Percentiles rank a stretch among this genome's conserved stretches.
These are phyloP conservation scores for Cladochytrium replicatum DNA, from an alignment of 192 early-diverging fungal species.

Conservation along the genomic window DNA sequence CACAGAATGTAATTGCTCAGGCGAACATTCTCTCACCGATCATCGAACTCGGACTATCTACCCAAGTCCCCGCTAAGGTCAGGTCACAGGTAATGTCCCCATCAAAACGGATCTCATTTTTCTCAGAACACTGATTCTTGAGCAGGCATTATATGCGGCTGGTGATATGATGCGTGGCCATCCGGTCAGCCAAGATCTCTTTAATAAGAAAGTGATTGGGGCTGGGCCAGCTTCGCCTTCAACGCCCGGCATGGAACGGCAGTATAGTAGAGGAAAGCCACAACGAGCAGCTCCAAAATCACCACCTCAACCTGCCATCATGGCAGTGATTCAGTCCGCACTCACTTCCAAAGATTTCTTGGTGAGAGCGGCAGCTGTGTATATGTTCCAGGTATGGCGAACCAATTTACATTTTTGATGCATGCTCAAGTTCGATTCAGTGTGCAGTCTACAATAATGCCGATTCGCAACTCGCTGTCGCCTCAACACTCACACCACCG, in stretches of 20 bases:
- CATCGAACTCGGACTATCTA: constrained; percentile 66
- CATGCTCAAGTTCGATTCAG: constrained; percentile 3
- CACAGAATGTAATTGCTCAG: constrained; percentile 70
- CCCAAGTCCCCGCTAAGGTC: constrained; percentile 66
- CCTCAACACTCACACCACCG: constrained; percentile 73
- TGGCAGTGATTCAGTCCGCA: constrained; percentile 69
- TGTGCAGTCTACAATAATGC: constrained; percentile 72
- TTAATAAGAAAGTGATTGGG: constrained; percentile 62
- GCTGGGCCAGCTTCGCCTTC: constrained; percentile 25
- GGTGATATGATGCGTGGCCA: constrained; percentile 74
- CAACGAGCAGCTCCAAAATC: constrained; percentile 6
- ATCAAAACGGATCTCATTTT: too few relatives aligned
- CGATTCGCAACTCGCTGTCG: constrained; percentile 79
- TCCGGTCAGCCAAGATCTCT: constrained; percentile 63
- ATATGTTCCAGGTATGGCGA: constrained; percentile 53
- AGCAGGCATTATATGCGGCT: constrained; percentile 67
- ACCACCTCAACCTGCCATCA: constrained; percentile 65
- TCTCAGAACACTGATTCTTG: neutral
- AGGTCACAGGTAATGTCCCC: constrained; percentile 49
- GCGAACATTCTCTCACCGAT: constrained; percentile 69
- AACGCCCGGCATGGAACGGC: too few relatives aligned
- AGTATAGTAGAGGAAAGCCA: constrained; percentile 1
- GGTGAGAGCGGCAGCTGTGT: constrained; percentile 73
- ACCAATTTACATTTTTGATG: neutral
- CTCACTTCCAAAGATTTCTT: constrained; percentile 60